These are phyloP conservation scores for Solanum chilense DNA, from an alignment of 257 asterid species.

Conservation along the genomic window DNA sequence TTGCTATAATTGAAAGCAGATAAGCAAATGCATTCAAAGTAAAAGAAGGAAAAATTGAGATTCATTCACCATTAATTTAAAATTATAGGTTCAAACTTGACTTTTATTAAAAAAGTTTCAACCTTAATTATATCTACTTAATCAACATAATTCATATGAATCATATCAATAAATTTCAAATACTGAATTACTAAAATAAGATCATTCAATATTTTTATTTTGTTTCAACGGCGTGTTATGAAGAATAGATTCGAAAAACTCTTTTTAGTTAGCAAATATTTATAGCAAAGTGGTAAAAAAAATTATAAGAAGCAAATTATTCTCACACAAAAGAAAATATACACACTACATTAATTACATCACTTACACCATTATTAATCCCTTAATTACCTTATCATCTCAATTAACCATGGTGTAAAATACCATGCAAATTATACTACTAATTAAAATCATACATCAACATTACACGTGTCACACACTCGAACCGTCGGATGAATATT, in stretches of 20 bases:
- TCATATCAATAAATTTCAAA: background rate
- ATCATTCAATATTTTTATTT: background rate
- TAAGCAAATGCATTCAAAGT: background rate
- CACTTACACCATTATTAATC: background rate
- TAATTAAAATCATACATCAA: background rate
- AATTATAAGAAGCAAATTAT: background rate
- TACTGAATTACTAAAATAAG: too few relatives aligned
- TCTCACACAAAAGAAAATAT: background rate
- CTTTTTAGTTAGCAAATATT: background rate
- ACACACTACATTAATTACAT: background rate
- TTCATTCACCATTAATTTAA: background rate
- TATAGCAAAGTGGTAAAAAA: background rate
- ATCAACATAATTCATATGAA: background rate
- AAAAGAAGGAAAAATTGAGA: background rate
- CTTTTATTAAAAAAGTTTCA: background rate
- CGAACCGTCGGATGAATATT: slow-evolving; percentile 20
- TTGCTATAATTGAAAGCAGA: background rate
- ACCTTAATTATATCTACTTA: background rate
- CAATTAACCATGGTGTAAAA: background rate
- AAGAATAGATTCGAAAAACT: too few relatives aligned
- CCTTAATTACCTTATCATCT: background rate
- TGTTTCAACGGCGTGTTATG: too few relatives aligned
- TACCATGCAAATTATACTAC: background rate
- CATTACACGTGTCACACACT: background rate
- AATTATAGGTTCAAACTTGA: background rate